Base-by-base conservation (phyloP, 805 yeast genomes). In the Cyberlindnera saturnus region DNA sequence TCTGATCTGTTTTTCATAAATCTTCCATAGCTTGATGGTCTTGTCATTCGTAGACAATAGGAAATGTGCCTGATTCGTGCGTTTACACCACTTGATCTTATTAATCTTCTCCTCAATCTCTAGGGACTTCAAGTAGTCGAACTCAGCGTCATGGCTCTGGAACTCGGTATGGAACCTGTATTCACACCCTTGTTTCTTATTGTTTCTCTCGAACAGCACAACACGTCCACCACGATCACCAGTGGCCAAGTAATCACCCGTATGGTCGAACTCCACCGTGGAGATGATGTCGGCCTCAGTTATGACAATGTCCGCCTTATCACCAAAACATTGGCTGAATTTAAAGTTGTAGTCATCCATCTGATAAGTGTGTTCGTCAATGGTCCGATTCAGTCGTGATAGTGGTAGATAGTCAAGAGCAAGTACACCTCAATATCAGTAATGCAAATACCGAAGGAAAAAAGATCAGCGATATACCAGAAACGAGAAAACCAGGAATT, bases 191-290 rank as follows among this genome's bases (percentile, higher is more conserved):
- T 75, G 83, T 58, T 80, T 80, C 52, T 69, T 66, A 52, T 77
- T 82, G 63, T 87, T 89, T 56, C 98, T 77, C 65, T 93, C 98
- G 65, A 93, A 93, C 42, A 93, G 66, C 14, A 93, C 99, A 34
- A 93, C 97, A 51, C 99, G 77, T 26, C 99, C 99, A 42, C 99
- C 99, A 60, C 90, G 82, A 68, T 93, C 99, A 49, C 99, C 99
- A 1, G 99, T 93, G 47, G 99, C 99, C 45, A 93, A 70, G 60
- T 83, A 93, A 61, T 93, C 89, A 40, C 99, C 99, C 7, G 93
- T 79, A 60, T 82, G 86, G 63, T 93, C 96, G 59, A 93, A 93
- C 67, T 93, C 98, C 34, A 93, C 97, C 3, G 99, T 87, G 16
- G 96, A 86, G 49, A 93, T 93, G 60, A 93, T 90, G 64, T 93